phyloP scores from a whole-genome alignment of 805 yeast species.

The Millerago galiae region DNA sequence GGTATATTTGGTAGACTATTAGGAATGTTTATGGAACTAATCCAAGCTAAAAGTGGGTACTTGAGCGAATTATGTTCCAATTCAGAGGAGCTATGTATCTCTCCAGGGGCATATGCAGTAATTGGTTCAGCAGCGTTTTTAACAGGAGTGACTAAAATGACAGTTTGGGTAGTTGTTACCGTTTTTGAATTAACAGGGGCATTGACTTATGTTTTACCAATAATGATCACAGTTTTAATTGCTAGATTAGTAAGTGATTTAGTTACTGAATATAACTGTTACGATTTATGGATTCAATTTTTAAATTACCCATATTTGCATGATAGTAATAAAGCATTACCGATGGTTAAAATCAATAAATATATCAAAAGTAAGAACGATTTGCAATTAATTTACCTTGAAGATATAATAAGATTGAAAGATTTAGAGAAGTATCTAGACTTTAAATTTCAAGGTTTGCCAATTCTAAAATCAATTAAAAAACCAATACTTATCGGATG shows the following conservation, averaged over 20 bases:
- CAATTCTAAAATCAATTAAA: constrained; percentile 32
- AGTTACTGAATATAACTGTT: constrained; percentile 51
- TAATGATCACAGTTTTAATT: constrained; percentile 76
- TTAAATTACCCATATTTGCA: constrained; percentile 37
- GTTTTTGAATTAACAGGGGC: constrained; percentile 86
- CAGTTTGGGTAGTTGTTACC: constrained; percentile 74
- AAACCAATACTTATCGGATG: constrained; percentile 36
- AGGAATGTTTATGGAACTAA: constrained; percentile 44
- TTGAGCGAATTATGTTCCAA: constrained; percentile 35
- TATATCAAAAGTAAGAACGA: constrained; percentile 30
- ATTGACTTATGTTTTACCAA: constrained; percentile 72
- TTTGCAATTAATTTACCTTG: constrained; percentile 24
- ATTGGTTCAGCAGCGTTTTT: constrained; percentile 83
- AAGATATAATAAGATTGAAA: constrained; percentile 25
- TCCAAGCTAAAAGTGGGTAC: constrained; percentile 35
- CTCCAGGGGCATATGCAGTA: constrained; percentile 84
- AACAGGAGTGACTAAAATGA: constrained; percentile 75
- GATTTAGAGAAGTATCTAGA: constrained; percentile 19
- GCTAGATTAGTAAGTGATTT: constrained; percentile 69
- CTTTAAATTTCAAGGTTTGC: constrained; percentile 33
- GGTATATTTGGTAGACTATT: constrained; percentile 51
- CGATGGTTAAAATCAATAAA: constrained; percentile 29
- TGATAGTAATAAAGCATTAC: constrained; percentile 33
- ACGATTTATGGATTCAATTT: constrained; percentile 49
- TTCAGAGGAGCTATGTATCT: constrained; percentile 49